A percentile compares a stretch with the other conserved stretches of the same genome.
phyloP scores from a whole-genome alignment of 768 basidiomycete genomes.

The Boletus speciosus region DNA sequence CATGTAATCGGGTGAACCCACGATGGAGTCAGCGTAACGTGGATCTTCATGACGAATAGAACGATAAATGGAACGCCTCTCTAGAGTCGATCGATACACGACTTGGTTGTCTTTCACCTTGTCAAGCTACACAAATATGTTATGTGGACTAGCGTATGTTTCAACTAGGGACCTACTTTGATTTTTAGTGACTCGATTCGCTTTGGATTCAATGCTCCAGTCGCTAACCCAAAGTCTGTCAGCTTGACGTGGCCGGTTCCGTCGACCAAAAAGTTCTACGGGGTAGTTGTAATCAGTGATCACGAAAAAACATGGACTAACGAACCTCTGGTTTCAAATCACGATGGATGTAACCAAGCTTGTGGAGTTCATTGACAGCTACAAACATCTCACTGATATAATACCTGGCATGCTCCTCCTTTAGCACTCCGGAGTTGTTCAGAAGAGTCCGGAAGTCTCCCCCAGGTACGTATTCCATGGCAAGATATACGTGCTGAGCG shows the following conservation, averaged over 20 bases:
- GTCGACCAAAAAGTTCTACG: conserved; percentile 94
- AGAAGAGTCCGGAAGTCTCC: conserved; percentile 97
- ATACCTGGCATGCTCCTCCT: conserved; percentile 94
- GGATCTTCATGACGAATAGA: conserved; percentile 88
- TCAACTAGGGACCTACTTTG: conserved; percentile 51
- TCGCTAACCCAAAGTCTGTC: conserved; percentile 96
- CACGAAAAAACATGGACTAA: not conserved
- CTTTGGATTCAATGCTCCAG: conserved; percentile 91
- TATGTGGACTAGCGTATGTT: not conserved
- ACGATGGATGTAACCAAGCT: conserved; percentile 96
- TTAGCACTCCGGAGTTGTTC: conserved; percentile 96
- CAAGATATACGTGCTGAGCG: conserved; percentile 83
- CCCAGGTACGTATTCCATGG: conserved; percentile 99
- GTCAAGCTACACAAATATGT: conserved; percentile 61
- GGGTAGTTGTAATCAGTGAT: not conserved
- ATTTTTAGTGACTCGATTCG: conserved; percentile 93
- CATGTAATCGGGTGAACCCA: conserved; percentile 99
- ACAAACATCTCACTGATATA: conserved; percentile 99
- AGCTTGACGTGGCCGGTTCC: conserved; percentile 94
- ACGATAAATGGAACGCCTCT: conserved; percentile 91
- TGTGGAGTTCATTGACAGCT: conserved; percentile 90
- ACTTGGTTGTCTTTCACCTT: conserved; percentile 93
- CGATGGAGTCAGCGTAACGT: conserved; percentile 94
- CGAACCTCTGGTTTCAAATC: conserved; percentile 95
- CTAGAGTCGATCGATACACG: conserved; percentile 86